Percentiles rank a stretch among this genome's conserved stretches.
Conservation (phyloP, 441 rosid genomes). For the Erodium moschatum region DNA sequence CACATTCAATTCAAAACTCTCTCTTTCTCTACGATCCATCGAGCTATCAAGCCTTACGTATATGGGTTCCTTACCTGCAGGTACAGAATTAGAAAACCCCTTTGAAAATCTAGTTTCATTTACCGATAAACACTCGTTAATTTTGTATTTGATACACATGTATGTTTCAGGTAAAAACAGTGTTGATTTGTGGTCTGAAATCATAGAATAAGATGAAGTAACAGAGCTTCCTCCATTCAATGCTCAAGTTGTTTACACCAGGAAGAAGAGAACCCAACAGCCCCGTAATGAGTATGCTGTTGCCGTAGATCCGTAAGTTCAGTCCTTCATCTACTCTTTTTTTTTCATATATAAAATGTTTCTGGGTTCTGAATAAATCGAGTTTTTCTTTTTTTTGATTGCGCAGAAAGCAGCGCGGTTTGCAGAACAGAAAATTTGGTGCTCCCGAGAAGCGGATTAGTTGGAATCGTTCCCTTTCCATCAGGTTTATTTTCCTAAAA, state of each 20-base stretch:
- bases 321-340: neutral
- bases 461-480: conserved; percentile 84
- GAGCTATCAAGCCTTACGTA: neutral
- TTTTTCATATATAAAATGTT: no score
- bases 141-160: neutral
- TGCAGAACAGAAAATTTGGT: conserved; percentile 30
- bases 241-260: neutral
- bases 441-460: conserved; percentile 50
- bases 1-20: neutral
- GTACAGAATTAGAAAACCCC: neutral
- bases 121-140: no score
- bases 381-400: neutral
- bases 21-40: neutral
- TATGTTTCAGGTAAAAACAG: neutral
- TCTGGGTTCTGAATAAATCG: neutral
- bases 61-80: conserved; percentile 7
- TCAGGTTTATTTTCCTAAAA: conserved; percentile 36
- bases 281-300: neutral
- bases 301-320: conserved; percentile 5
- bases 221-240: neutral
- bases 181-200: conserved; percentile 7
- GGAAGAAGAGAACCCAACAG: conserved; percentile 4
- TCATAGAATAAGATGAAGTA: conserved; percentile 4
- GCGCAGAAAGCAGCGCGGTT: conserved; percentile 24
- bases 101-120: neutral